Evolutionary conservation across 75 land plant genomes (phyloP).

Genomic region (Picea sitchensis): DNA sequence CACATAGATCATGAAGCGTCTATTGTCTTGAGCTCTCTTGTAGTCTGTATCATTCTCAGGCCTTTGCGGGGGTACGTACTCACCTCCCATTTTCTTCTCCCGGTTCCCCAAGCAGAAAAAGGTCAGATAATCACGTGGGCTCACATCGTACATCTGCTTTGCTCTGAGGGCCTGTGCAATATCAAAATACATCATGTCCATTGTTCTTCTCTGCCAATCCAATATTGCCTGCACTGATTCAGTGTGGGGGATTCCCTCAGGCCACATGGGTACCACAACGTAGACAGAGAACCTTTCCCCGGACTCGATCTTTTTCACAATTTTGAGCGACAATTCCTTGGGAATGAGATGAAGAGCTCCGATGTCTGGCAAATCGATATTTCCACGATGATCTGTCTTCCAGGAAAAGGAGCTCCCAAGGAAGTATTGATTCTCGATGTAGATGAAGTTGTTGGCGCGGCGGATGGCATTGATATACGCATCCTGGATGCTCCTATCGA

Average conservation of each 20-base stretch:
- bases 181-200: conserved; percentile 47
- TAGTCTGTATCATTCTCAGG: conserved; percentile 35
- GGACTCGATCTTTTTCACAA: conserved; percentile 38
- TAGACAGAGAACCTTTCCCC: conserved; percentile 39
- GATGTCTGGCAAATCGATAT: neutral
- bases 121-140: conserved; percentile 39
- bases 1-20: conserved; percentile 68
- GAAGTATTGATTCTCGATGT: conserved; percentile 60
- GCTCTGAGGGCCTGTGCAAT: conserved; percentile 27
- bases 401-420: conserved; percentile 41
- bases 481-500: conserved; percentile 43
- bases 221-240: conserved; percentile 34
- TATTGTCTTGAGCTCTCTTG: conserved; percentile 25
- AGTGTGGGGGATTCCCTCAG: conserved; percentile 41
- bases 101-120: conserved; percentile 59
- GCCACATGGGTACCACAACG: conserved; percentile 54
- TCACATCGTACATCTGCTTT: conserved; percentile 15
- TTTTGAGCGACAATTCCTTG: conserved; percentile 41
- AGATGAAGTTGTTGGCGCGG: conserved; percentile 40
- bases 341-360: conserved; percentile 36
- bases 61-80: conserved; percentile 25
- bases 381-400: conserved; percentile 3
- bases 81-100: conserved; percentile 23
- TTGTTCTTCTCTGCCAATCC: conserved; percentile 34
- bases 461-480: conserved; percentile 46